Evolutionary conservation across 192 early-diverging fungal genomes (phyloP), one percentile per base, ranked within the genome.

Genomic region (Backusella sp.): DNA sequence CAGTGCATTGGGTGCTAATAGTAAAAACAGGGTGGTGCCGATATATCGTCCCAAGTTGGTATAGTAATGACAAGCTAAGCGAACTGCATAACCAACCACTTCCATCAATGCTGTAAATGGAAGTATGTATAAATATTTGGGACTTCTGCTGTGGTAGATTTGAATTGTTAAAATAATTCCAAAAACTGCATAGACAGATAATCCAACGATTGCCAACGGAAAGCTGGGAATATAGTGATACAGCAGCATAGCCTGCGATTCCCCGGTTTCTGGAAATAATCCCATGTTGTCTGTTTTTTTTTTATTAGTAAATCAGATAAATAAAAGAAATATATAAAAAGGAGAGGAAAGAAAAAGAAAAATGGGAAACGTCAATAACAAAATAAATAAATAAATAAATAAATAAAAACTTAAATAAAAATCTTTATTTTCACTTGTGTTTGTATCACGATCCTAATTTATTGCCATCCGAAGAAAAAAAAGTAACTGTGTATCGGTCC

Each of bases 1-100:
- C 21, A 86, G 72, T 6, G 86, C 84, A 41, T 86, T 85, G 41
- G 86, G 86, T 12, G 86, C 80, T 6, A 86, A 76, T 11, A 85
- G 49, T 8, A 86, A 79, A 39, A 83, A 80, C 34, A 86, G 72
- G 6, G 72, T 82, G 69, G 79, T 85, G 11, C 56, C 65, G 4
- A 83, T 77, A 46, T 76, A 86, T 21, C 79, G 66, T 0, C 82
- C 85, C 6, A 86, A 68, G 6, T 80, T 62, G 32, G 82, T 66
- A 44, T 78, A 77, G 72, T 78, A 69, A 42, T 81, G 76, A 15
- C 86, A 86, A 11, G 76, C 70, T 1, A 74, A 39, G 6, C 86
- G 82, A 14, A 84, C 46, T 0, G 70, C 77, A 37, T 85, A 86
- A 1, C 84, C 86, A 3, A 84, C 21, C 12, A 77, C 69, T 37